Conservation (phyloP, 345 rosid genomes). For the Eucalyptus rudis region DNA sequence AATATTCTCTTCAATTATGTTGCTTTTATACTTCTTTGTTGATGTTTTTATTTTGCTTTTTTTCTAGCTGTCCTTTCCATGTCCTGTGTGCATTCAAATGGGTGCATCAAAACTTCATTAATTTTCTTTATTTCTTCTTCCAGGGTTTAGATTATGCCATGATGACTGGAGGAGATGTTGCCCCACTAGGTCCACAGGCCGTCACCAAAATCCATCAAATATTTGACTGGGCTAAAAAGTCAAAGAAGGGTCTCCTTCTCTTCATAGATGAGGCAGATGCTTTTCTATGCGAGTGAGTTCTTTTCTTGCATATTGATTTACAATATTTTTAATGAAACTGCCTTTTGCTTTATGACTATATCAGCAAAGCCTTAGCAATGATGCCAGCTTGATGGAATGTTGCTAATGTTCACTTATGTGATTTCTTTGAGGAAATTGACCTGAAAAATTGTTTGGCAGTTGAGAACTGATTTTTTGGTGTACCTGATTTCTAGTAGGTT, state of each 20-base stretch:
- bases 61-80: background rate
- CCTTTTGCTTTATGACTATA: background rate
- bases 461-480: background rate
- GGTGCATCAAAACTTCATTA: background rate
- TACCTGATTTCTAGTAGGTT: background rate
- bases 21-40: background rate
- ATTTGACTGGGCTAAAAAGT: constrained; percentile 97
- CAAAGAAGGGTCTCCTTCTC: constrained; percentile 70
- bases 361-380: background rate
- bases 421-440: background rate
- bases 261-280: constrained; percentile 98
- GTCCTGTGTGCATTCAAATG: background rate
- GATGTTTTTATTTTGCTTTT: background rate
- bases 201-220: constrained; percentile 93
- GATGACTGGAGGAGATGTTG: constrained; percentile 99
- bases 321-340: background rate
- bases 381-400: background rate
- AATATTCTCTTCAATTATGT: background rate
- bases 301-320: background rate
- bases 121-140: background rate
- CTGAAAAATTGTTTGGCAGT: background rate
- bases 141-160: constrained; percentile 96
- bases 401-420: background rate
- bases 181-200: constrained; percentile 84
- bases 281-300: constrained; percentile 83